phyloP scores from a whole-genome alignment of 2,329 filamentous ascomycete genomes.

The Calonectria pseudoreteaudii region DNA sequence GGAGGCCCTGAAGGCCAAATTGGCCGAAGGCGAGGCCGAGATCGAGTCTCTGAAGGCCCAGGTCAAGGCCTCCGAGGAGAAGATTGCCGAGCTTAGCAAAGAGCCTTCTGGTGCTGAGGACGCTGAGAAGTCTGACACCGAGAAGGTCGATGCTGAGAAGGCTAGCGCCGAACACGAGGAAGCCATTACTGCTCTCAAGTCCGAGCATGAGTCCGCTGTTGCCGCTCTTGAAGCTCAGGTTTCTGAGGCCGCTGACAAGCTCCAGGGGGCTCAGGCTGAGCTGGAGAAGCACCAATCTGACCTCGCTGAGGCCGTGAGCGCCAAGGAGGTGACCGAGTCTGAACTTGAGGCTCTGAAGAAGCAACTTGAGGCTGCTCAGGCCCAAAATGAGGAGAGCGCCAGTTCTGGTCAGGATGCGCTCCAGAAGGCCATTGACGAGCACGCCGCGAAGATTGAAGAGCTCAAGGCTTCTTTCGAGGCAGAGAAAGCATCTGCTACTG shows the following conservation, averaged over 20 bases:
- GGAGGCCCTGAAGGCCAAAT: constrained; percentile 70
- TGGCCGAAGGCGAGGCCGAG: constrained; percentile 68
- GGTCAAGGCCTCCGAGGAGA: constrained; percentile 66
- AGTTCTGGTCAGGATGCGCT: constrained; percentile 48
- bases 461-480: constrained; percentile 62
- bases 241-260: constrained; percentile 61
- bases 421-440: constrained; percentile 57
- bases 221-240: constrained; percentile 60
- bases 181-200: constrained; percentile 60
- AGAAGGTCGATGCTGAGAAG: constrained; percentile 46
- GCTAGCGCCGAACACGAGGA: constrained; percentile 57
- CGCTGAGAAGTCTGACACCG: constrained; percentile 48
- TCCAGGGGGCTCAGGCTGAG: constrained; percentile 63
- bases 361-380: constrained; percentile 58
- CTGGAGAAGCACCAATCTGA: constrained; percentile 63
- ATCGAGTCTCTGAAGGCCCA: constrained; percentile 68
- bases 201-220: constrained; percentile 62
- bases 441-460: constrained; percentile 61
- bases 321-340: constrained; percentile 61
- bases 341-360: constrained; percentile 63
- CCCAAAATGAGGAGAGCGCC: constrained; percentile 50
- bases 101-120: constrained; percentile 51
- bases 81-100: constrained; percentile 64
- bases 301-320: constrained; percentile 58
- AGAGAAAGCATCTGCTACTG: constrained; percentile 58